Evolutionary conservation across 768 basidiomycete species (phyloP).

Genomic region (Rhizopogon vinicolor): DNA sequence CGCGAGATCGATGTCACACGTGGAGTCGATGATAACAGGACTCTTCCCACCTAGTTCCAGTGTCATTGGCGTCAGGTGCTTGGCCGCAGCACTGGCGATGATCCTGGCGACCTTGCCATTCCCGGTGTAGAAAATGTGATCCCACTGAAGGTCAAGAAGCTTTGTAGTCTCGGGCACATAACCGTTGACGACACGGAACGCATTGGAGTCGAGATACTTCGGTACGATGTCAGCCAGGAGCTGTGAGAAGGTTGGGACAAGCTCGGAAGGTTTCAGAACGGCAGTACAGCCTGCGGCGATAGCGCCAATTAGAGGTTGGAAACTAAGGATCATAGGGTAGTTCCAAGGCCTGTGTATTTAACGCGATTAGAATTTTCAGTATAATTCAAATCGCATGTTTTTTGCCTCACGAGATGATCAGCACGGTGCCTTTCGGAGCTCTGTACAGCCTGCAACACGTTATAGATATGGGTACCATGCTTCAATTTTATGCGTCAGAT

Average conservation of each 20-base stretch:
- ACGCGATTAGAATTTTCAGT: background rate
- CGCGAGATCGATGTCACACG: conserved; percentile 40
- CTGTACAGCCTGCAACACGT: conserved; percentile 34
- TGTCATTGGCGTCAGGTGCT: conserved; percentile 29
- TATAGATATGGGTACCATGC: background rate
- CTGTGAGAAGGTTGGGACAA: conserved; percentile 38
- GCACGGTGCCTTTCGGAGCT: conserved; percentile 55
- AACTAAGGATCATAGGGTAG: conserved; percentile 50
- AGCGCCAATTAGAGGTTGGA: conserved; percentile 63
- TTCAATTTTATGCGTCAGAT: background rate
- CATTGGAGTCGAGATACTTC: conserved; percentile 46
- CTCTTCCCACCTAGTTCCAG: conserved; percentile 37
- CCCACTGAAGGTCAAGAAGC: conserved; percentile 25
- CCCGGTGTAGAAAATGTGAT: conserved; percentile 36
- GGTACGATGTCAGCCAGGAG: conserved; percentile 53
- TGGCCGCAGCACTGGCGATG: conserved; percentile 19
- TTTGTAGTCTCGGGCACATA: conserved; percentile 34
- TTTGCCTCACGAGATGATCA: conserved; percentile 54
- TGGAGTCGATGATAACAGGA: conserved; percentile 40
- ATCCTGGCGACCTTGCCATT: conserved; percentile 22
- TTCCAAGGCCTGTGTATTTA: conserved; percentile 53
- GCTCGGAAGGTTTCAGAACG: conserved; percentile 64
- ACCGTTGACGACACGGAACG: conserved; percentile 52
- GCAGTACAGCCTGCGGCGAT: conserved; percentile 72
- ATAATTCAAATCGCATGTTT: background rate